A percentile compares a stretch with the other conserved stretches of the same genome.
phyloP scores from a whole-genome alignment of 2,329 filamentous ascomycete species.

The Colletotrichum eremochloae region DNA sequence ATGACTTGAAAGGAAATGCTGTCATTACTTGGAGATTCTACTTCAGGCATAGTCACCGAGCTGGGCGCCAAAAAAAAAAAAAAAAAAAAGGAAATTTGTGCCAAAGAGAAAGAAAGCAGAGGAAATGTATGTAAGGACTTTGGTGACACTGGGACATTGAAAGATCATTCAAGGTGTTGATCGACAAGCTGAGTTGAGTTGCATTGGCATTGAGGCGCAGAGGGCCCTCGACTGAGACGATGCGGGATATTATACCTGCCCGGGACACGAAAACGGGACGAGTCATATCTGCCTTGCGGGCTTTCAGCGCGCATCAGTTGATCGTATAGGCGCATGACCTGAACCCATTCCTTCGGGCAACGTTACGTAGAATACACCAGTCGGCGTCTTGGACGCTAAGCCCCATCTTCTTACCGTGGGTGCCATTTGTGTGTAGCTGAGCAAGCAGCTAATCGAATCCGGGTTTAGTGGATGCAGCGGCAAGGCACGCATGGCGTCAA shows the following conservation, averaged over 20 bases:
- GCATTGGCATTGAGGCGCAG: constrained; percentile 20
- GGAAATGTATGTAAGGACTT: not conserved
- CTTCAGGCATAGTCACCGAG: not conserved
- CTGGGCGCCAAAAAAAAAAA: not conserved
- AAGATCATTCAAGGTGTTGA: not conserved
- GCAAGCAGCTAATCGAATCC: constrained; percentile 13
- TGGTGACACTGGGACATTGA: not conserved
- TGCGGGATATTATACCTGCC: not conserved
- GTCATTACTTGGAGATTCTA: not conserved
- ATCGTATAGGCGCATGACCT: not conserved
- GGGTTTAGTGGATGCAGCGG: constrained; percentile 7
- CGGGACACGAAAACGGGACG: constrained; percentile 7
- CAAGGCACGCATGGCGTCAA: not conserved
- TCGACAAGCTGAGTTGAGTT: not conserved
- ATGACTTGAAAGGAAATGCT: not conserved
- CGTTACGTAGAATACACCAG: not conserved
- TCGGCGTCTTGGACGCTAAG: constrained; percentile 10
- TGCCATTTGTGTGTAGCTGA: not conserved
- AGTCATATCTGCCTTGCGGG: constrained; percentile 26
- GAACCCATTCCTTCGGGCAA: not conserved
- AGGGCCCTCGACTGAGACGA: not conserved
- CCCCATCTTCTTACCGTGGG: not conserved
- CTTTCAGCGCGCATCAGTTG: not conserved
- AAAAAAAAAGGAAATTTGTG: no score
- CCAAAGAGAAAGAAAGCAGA: not conserved